phyloP scores from a whole-genome alignment of 2,329 filamentous ascomycete genomes.

The Ascochyta fabae region DNA sequence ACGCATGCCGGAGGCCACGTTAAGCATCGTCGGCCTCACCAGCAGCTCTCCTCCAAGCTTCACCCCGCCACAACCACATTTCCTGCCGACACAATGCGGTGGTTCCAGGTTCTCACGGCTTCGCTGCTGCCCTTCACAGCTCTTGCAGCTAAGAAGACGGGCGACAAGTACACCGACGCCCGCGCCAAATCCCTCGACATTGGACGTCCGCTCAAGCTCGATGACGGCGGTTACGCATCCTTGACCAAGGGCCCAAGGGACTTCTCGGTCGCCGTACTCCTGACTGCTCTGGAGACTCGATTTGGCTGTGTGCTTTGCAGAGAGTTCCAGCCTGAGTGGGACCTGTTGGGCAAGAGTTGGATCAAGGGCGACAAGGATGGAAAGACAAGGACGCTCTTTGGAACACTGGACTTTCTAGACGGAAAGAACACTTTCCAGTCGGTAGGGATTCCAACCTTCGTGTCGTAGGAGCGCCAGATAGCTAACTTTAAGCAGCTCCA shows the following conservation, averaged over 20 bases:
- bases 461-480: neutral
- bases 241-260: constrained; percentile 80
- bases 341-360: constrained; percentile 86
- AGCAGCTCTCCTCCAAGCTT: constrained; percentile 19
- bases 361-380: constrained; percentile 78
- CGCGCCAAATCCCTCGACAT: constrained; percentile 70
- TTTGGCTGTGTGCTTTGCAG: constrained; percentile 87
- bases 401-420: constrained; percentile 84
- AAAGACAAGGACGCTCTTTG: constrained; percentile 77
- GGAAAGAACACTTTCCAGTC: constrained; percentile 86
- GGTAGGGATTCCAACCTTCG: constrained; percentile 58
- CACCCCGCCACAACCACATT: constrained; percentile 22
- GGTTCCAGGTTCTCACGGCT: constrained; percentile 66
- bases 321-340: constrained; percentile 95
- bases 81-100: constrained; percentile 66
- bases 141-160: constrained; percentile 67
- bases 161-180: constrained; percentile 74
- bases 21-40: constrained; percentile 26
- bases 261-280: constrained; percentile 79
- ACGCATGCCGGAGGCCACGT: constrained; percentile 46
- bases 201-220: constrained; percentile 73
- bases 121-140: constrained; percentile 66
- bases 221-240: constrained; percentile 75
- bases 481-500: constrained; percentile 70
- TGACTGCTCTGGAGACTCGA: constrained; percentile 83